These are phyloP conservation scores for Tricholoma sp. DNA, from an alignment of 768 basidiomycete species.

Conservation along the genomic window DNA sequence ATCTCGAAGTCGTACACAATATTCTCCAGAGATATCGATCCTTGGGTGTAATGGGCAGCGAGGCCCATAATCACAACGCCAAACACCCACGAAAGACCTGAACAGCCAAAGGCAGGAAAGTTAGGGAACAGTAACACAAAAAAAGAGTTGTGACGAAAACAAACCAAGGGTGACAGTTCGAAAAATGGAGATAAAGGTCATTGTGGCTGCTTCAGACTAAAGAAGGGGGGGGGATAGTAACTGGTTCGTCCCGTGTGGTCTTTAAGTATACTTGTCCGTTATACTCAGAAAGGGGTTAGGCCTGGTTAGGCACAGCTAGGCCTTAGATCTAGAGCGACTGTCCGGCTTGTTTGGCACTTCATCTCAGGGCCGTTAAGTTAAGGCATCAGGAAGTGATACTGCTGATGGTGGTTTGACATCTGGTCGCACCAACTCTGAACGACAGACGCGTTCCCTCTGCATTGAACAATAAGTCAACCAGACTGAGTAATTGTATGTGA, in stretches of 20 bases:
- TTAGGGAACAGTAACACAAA: neutral
- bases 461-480: no score
- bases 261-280: neutral
- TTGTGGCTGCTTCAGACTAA: neutral
- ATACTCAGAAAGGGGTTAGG: no score
- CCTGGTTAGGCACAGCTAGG: neutral
- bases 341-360: neutral
- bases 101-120: neutral
- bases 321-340: neutral
- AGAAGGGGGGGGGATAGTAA: neutral
- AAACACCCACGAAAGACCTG: conserved; percentile 8
- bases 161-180: conserved; percentile 1
- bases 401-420: neutral
- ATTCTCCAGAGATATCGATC: neutral
- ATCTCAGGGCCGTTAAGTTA: no score
- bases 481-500: no score
- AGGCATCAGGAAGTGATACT: neutral
- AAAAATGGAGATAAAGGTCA: conserved; percentile 11
- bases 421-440: neutral
- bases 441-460: no score
- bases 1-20: conserved; percentile 7
- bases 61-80: conserved; percentile 9
- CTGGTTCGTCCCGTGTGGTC: neutral
- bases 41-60: conserved; percentile 8
- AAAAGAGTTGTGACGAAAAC: neutral